These are phyloP conservation scores for Gynandropsis gynandra DNA, from an alignment of 345 rosid species.

Conservation along the genomic window DNA sequence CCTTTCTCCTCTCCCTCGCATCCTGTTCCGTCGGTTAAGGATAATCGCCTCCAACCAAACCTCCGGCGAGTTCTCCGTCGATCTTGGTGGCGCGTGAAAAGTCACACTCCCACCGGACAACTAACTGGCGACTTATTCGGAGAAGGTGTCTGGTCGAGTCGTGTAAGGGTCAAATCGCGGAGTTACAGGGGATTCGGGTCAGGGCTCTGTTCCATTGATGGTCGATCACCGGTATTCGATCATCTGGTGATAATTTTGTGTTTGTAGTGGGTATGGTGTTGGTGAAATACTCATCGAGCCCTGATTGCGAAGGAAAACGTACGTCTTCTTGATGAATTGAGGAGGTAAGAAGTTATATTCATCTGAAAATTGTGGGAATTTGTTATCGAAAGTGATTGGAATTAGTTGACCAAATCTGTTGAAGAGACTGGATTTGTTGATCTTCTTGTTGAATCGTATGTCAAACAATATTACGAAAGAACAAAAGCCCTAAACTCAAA, in stretches of 20 bases:
- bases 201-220: slow-evolving; percentile 78
- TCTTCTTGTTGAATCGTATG: slow-evolving; percentile 2
- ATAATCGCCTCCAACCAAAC: slow-evolving; percentile 51
- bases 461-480: too few species aligned
- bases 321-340: slow-evolving; percentile 35
- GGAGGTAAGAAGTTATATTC: slow-evolving; percentile 3
- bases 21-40: slow-evolving; percentile 45
- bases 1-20: too few species aligned
- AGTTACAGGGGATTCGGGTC: slow-evolving; percentile 72
- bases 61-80: slow-evolving; percentile 64
- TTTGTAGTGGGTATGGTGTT: slow-evolving; percentile 69
- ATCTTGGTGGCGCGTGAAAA: slow-evolving; percentile 57
- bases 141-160: slow-evolving; percentile 57
- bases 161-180: slow-evolving; percentile 56
- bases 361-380: background rate
- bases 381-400: too few species aligned
- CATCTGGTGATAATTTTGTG: slow-evolving; percentile 64
- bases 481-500: too few species aligned
- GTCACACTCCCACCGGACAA: slow-evolving; percentile 86
- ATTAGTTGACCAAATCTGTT: too few species aligned
- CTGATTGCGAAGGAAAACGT: slow-evolving; percentile 55
- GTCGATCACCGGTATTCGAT: slow-evolving; percentile 77
- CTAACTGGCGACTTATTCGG: slow-evolving; percentile 81
- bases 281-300: slow-evolving; percentile 68
- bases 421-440: slow-evolving; percentile 5